These are phyloP conservation scores for Ophiostoma perfectum DNA, from an alignment of 2,329 filamentous ascomycete genomes.

Conservation along the genomic window DNA sequence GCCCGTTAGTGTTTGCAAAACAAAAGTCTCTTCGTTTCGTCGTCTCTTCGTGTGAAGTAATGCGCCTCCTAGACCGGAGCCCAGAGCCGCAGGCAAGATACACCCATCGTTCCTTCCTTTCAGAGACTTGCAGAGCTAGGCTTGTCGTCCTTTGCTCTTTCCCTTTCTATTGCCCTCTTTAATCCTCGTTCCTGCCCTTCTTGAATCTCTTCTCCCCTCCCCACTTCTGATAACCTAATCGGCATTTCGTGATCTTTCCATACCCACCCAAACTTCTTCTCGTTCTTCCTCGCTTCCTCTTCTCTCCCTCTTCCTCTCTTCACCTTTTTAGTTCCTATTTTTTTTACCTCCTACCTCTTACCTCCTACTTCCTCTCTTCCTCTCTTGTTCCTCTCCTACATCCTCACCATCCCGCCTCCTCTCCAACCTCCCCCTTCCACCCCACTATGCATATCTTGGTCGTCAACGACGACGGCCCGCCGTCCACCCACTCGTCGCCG, in stretches of 20 bases:
- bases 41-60: not conserved
- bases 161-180: not conserved
- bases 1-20: not conserved
- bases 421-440: not conserved
- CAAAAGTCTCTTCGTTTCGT: not conserved
- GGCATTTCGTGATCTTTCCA: constrained; percentile 4
- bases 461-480: constrained; percentile 77
- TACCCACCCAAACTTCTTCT: not conserved
- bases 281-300: not conserved
- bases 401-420: not conserved
- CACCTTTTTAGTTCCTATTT: not conserved
- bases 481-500: constrained; percentile 70
- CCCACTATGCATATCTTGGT: constrained; percentile 56
- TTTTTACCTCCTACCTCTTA: not conserved
- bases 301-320: not conserved
- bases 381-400: not conserved
- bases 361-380: not conserved
- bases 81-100: not conserved
- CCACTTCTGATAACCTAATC: constrained; percentile 11
- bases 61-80: constrained; percentile 1
- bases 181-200: not conserved
- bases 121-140: not conserved
- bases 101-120: not conserved
- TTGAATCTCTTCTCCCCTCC: not conserved
- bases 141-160: not conserved